Evolutionary conservation across 495 filamentous ascomycete genomes (phyloP), one percentile per base, ranked within the genome.

Genomic region (Aspergillus ostianus): DNA sequence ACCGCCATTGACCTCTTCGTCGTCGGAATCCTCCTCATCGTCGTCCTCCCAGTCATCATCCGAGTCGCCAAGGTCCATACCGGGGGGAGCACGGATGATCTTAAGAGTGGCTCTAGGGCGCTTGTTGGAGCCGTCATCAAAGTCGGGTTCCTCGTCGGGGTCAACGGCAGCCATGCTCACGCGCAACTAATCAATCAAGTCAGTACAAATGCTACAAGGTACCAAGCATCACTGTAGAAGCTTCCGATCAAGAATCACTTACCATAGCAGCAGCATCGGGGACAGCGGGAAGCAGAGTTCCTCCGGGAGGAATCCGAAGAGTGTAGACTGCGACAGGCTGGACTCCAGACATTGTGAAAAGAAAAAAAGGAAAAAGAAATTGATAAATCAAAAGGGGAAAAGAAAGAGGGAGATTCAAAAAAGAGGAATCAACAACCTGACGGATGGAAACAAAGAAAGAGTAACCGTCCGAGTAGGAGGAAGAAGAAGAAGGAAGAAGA

Each of bases 121-220:
- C 53, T 77, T 76, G 72, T 80, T 82, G 49, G 86, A 77, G 57
- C 86, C 86, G 60, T 82, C 82, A 41, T 84, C 84, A 54, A 82
- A 82, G 60, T 90, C 84, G 45, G 89, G 85, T 50, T 77, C 80
- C 61, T 90, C 89, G 66, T 85, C 89, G 36, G 94, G 94, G 72
- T 99, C 93, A 67, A 99, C 87, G 66, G 94, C 94, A 66, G 95
- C 94, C 94, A 99, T 99, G 67, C 91, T 97, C 64, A 99, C 88
- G 67, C 90, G 92, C 78, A 96, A 92, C 93, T 97, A 1, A 45
- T 45, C 51, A 48, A 44, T 47, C 23, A 44, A 58, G 49, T 52
- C 45, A 52, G 23, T 54, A 18, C 20, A 18, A 12, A 2, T 15
- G 2, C 0, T n/a, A 6, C 17, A 12, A 20, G n/a, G 27, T 18